phyloP scores from a whole-genome alignment of 306 rosid genomes.

The Quillaja saponaria region DNA sequence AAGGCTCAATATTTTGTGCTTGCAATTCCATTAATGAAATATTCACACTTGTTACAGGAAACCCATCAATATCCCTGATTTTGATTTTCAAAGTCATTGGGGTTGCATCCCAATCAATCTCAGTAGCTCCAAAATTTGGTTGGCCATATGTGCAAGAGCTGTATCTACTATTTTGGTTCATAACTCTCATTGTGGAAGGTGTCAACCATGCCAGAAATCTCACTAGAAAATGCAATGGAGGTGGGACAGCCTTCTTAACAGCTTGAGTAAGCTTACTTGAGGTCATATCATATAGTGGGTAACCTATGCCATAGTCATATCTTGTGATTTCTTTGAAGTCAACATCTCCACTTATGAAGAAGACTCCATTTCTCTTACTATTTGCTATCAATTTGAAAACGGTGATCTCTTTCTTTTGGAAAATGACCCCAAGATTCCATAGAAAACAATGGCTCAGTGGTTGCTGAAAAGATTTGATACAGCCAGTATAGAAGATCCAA shows the following conservation, averaged over 20 bases:
- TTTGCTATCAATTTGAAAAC: constrained; percentile 68
- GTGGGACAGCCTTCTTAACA: constrained; percentile 57
- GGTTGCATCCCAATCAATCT: constrained; percentile 69
- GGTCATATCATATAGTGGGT: too few relatives aligned
- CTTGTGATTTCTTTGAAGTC: constrained; percentile 95
- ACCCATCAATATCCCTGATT: constrained; percentile 61
- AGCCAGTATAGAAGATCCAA: constrained; percentile 87
- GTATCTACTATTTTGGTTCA: constrained; percentile 58
- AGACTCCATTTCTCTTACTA: constrained; percentile 69
- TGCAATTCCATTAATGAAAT: constrained; percentile 45
- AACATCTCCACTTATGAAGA: constrained; percentile 87
- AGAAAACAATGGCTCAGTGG: constrained; percentile 53
- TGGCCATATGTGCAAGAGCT: constrained; percentile 65
- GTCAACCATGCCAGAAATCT: constrained; percentile 64
- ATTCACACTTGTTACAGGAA: constrained; percentile 43
- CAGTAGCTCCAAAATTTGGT: constrained; percentile 76
- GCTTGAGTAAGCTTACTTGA: constrained; percentile 79
- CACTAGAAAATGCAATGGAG: constrained; percentile 46
- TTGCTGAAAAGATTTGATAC: constrained; percentile 80
- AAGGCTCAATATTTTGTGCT: constrained; percentile 33
- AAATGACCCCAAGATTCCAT: constrained; percentile 86
- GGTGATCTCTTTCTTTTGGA: constrained; percentile 74
- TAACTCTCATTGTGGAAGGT: constrained; percentile 78
- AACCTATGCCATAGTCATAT: too few relatives aligned
- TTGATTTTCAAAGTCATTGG: constrained; percentile 53